Conservation (phyloP, 2,329 filamentous ascomycete genomes). For the Beauveria sp. region DNA sequence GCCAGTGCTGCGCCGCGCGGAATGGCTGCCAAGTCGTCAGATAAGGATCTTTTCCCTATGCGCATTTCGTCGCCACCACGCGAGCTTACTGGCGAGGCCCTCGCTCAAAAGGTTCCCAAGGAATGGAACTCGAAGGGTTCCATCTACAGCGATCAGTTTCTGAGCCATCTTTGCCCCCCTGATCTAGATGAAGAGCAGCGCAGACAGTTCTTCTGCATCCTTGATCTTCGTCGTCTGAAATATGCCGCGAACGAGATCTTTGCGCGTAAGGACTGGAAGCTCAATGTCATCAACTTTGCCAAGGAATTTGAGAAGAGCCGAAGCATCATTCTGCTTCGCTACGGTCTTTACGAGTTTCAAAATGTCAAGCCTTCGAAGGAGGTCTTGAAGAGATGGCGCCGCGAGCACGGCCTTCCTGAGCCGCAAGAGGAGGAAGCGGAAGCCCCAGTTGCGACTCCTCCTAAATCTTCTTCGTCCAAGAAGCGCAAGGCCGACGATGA, state of each 20-base stretch:
- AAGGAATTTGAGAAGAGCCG: constrained; percentile 59
- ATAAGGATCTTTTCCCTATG: constrained; percentile 49
- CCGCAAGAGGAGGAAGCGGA: constrained; percentile 37
- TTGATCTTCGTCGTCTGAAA: constrained; percentile 54
- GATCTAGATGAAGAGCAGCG: constrained; percentile 52
- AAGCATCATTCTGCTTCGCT: constrained; percentile 52
- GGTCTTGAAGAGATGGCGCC: constrained; percentile 50
- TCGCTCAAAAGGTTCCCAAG: constrained; percentile 46
- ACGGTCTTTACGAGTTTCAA: constrained; percentile 56
- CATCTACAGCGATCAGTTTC: constrained; percentile 53
- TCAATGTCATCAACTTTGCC: constrained; percentile 55
- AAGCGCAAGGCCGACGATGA: constrained; percentile 54
- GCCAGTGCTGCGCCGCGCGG: constrained; percentile 41
- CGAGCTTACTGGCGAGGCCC: constrained; percentile 46
- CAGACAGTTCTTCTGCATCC: constrained; percentile 56
- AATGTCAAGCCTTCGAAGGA: constrained; percentile 52
- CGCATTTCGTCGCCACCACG: constrained; percentile 50
- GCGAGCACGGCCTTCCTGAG: constrained; percentile 46
- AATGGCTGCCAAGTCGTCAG: constrained; percentile 40
- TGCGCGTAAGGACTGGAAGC: constrained; percentile 52
- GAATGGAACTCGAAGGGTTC: constrained; percentile 44
- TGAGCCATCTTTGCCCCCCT: constrained; percentile 48
- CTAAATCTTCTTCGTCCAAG: constrained; percentile 29
- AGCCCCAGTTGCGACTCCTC: constrained; percentile 23
- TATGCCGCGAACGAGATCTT: constrained; percentile 56